Conservation (phyloP, 768 basidiomycete genomes). For the Auricularia auricula-judae region DNA sequence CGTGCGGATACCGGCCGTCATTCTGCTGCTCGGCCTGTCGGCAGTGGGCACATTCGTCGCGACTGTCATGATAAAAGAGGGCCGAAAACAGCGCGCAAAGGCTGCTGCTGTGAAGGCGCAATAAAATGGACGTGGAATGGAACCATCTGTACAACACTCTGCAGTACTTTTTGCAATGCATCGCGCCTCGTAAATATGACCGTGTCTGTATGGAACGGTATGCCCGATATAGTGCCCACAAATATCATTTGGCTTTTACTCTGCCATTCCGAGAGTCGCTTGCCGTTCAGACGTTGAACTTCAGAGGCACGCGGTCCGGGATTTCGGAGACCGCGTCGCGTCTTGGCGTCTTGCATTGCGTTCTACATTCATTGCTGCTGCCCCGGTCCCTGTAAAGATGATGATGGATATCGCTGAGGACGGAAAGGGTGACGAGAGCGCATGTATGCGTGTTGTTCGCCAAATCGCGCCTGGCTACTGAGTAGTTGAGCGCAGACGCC, state of each 20-base stretch:
- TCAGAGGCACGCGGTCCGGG: not conserved
- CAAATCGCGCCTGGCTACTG: not conserved
- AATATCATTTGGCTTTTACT: no score
- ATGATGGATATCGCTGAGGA: not conserved
- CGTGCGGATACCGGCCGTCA: slow-evolving; percentile 70
- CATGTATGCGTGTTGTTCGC: not conserved
- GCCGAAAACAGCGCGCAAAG: slow-evolving; percentile 52
- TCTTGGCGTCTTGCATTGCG: not conserved
- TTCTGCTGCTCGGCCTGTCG: slow-evolving; percentile 72
- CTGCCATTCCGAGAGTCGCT: no score
- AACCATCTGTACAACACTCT: no score
- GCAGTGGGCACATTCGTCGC: slow-evolving; percentile 76
- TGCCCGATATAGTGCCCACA: no score
- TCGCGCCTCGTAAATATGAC: no score
- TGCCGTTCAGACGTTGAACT: no score
- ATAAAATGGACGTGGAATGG: not conserved
- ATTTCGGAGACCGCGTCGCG: not conserved
- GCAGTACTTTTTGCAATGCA: no score
- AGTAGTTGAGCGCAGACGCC: no score
- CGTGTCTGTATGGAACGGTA: no score
- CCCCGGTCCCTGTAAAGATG: not conserved
- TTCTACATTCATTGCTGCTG: not conserved
- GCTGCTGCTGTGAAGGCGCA: slow-evolving; percentile 29
- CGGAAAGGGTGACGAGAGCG: not conserved
- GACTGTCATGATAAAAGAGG: slow-evolving; percentile 63